phyloP scores from a whole-genome alignment of 208 protist species.

The Trypanosoma mega region DNA sequence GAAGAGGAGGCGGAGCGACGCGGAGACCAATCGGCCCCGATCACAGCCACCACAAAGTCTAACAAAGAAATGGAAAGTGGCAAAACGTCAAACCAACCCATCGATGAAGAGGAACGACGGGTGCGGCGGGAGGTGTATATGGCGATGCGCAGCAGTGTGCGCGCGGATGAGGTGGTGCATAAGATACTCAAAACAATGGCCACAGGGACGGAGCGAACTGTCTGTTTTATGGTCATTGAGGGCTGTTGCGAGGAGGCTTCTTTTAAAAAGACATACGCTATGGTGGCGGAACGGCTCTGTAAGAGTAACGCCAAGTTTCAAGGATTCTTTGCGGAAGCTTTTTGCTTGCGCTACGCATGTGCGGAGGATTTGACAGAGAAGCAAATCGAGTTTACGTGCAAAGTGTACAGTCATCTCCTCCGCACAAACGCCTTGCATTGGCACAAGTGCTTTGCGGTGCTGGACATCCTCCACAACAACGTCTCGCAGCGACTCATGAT shows the following conservation, averaged over 20 bases:
- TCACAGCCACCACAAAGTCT: not conserved
- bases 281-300: constrained; percentile 97
- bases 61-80: too few relatives aligned
- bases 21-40: not conserved
- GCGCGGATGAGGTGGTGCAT: constrained; percentile 98
- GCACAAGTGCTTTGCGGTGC: constrained; percentile 67
- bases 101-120: constrained; percentile 87
- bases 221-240: constrained; percentile 98
- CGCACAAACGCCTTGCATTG: constrained; percentile 95
- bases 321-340: constrained; percentile 82
- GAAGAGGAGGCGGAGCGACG: not conserved
- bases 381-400: constrained; percentile 97
- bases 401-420: constrained; percentile 97
- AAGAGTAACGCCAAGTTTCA: constrained; percentile 90
- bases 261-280: constrained; percentile 96
- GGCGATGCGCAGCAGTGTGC: constrained; percentile 96
- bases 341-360: constrained; percentile 89
- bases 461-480: constrained; percentile 74
- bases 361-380: constrained; percentile 95
- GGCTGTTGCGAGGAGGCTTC: constrained; percentile 96
- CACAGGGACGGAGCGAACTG: constrained; percentile 61
- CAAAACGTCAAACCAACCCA: constrained; percentile 39
- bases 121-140: constrained; percentile 97
- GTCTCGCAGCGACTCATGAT: constrained; percentile 80
- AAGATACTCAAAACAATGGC: constrained; percentile 94